A percentile compares a stretch with the other conserved stretches of the same genome.
Conservation (phyloP, 2,329 filamentous ascomycete species). For the Sporothrix euskadiensis region DNA sequence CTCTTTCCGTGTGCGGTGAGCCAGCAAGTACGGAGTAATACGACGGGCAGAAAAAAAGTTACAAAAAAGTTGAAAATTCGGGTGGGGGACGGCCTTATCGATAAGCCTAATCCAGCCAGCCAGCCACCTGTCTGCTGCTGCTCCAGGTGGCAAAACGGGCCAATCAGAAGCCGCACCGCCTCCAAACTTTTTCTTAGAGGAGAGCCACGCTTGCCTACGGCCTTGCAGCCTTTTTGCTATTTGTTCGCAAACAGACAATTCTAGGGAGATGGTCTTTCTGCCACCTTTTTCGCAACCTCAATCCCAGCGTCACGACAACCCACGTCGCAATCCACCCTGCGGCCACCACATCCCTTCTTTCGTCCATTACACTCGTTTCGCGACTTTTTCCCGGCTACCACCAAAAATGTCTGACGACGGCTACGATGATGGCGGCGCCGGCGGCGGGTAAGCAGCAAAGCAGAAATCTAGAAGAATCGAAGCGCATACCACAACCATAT, state of each 20-base stretch:
- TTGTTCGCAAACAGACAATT: constrained; percentile 17
- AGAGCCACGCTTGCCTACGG: not conserved
- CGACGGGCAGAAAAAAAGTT: not conserved
- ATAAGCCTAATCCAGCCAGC: constrained; percentile 25
- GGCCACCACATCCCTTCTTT: not conserved
- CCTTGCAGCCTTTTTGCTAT: constrained; percentile 14
- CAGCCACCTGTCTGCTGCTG: constrained; percentile 12
- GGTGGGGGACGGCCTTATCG: constrained; percentile 30
- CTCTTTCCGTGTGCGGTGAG: constrained; percentile 20
- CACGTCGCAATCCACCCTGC: not conserved
- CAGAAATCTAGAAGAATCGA: not conserved
- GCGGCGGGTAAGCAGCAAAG: constrained; percentile 52
- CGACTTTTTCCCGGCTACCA: not conserved
- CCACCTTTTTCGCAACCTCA: not conserved
- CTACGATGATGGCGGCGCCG: constrained; percentile 56
- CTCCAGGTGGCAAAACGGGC: constrained; percentile 1
- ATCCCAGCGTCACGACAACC: not conserved
- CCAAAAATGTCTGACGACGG: constrained; percentile 70
- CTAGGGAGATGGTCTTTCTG: constrained; percentile 15
- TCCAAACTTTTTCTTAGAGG: constrained; percentile 29
- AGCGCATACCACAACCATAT: too few species aligned
- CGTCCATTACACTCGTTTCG: constrained; percentile 14
- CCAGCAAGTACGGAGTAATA: not conserved
- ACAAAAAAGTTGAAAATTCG: not conserved
- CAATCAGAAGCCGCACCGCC: constrained; percentile 21